Conservation (phyloP, 78 protist genomes). For the Andalucia godoyi region DNA sequence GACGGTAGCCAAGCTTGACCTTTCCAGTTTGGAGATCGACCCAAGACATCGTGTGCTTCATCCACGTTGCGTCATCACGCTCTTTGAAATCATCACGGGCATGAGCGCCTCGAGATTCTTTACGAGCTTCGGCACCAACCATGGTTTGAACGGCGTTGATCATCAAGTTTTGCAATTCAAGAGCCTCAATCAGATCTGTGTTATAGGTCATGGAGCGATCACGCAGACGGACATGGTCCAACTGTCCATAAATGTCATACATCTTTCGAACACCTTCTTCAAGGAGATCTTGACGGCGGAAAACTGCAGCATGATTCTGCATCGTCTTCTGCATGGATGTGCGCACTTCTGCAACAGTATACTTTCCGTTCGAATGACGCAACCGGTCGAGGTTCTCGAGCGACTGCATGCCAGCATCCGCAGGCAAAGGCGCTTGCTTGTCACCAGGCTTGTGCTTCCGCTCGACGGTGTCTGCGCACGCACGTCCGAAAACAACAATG, state of each 20-base stretch:
- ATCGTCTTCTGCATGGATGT: slow-evolving; percentile 67
- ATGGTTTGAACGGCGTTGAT: slow-evolving; percentile 77
- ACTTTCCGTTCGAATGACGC: slow-evolving; percentile 64
- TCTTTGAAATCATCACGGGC: slow-evolving; percentile 93
- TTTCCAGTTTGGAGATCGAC: slow-evolving; percentile 45
- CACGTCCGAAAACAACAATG: slow-evolving; percentile 96
- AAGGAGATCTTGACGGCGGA: slow-evolving; percentile 57
- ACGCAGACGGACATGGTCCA: slow-evolving; percentile 48
- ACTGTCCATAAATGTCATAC: slow-evolving; percentile 31
- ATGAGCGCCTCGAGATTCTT: slow-evolving; percentile 97
- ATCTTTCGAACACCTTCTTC: slow-evolving; percentile 64
- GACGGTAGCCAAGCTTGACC: slow-evolving; percentile 56
- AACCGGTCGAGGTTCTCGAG: slow-evolving; percentile 76
- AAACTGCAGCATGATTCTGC: slow-evolving; percentile 89
- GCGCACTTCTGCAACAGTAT: slow-evolving; percentile 68
- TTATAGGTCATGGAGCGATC: slow-evolving; percentile 72
- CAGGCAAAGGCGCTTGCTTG: slow-evolving; percentile 44
- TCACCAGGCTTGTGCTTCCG: slow-evolving; percentile 1
- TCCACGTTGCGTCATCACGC: slow-evolving; percentile 87
- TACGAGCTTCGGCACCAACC: slow-evolving; percentile 84
- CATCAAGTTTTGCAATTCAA: slow-evolving; percentile 94
- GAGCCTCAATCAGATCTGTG: slow-evolving; percentile 88
- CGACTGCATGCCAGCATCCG: slow-evolving; percentile 70
- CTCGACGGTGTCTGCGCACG: slow-evolving; percentile 64
- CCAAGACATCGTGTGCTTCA: slow-evolving; percentile 89